Conservation (phyloP, 1,139 yeast genomes). For the Taphrina confusa region DNA sequence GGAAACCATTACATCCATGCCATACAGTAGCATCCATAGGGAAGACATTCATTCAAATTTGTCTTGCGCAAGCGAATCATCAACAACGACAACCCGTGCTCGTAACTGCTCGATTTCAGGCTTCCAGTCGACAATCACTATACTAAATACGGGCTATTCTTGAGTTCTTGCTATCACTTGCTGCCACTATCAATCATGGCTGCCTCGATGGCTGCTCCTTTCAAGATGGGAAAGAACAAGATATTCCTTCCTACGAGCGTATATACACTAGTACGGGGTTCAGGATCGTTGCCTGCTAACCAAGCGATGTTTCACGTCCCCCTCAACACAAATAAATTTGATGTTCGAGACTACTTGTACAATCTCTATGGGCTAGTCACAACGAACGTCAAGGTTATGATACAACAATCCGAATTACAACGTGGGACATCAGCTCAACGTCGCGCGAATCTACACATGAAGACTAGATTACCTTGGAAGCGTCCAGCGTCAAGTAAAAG, state of each 20-base stretch:
- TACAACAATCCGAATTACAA: conserved; percentile 33
- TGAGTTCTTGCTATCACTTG: too few species aligned
- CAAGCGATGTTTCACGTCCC: conserved; percentile 42
- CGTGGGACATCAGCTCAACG: conserved; percentile 31
- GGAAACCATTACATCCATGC: too few species aligned
- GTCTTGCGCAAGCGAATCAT: too few species aligned
- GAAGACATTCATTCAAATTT: too few species aligned
- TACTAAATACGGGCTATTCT: too few species aligned
- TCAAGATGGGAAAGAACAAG: conserved; percentile 41
- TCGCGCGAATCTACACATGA: conserved; percentile 31
- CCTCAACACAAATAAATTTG: conserved; percentile 42
- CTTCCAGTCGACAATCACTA: too few species aligned
- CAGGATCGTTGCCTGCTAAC: conserved; percentile 40
- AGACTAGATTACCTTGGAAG: conserved; percentile 18
- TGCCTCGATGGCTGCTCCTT: conserved; percentile 30
- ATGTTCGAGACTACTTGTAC: conserved; percentile 42
- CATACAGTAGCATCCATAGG: too few species aligned
- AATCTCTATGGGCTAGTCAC: conserved; percentile 42
- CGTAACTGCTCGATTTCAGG: too few species aligned
- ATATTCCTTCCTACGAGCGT: conserved; percentile 41
- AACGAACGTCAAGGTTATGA: conserved; percentile 38
- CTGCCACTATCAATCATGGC: conserved; percentile 11
- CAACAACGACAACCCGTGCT: too few species aligned
- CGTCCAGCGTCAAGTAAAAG: conserved; percentile 26
- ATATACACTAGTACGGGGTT: conserved; percentile 41